These are phyloP conservation scores for Mrakia gelida DNA, from an alignment of 768 basidiomycete genomes.

Conservation along the genomic window DNA sequence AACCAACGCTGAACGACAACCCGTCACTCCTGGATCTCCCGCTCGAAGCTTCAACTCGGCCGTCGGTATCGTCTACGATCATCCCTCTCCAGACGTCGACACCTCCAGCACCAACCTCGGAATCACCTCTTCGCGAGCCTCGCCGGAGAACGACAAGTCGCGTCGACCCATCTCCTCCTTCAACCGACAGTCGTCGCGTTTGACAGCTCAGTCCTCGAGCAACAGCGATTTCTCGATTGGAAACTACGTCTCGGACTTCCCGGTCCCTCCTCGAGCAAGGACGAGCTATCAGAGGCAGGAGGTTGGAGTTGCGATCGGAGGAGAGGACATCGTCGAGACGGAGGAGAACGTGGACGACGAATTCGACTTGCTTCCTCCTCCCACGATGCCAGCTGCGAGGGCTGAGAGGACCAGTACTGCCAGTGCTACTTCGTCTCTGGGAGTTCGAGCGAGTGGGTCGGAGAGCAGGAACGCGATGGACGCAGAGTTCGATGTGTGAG, in stretches of 20 bases:
- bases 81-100: not conserved
- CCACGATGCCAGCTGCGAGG: not conserved
- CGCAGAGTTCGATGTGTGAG: constrained; percentile 9
- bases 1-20: not conserved
- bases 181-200: not conserved
- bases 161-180: not conserved
- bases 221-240: constrained; percentile 7
- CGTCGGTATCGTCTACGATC: not conserved
- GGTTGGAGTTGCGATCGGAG: not conserved
- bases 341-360: not conserved
- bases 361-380: constrained; percentile 1
- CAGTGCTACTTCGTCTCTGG: not conserved
- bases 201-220: not conserved
- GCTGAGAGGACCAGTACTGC: not conserved
- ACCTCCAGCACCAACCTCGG: not conserved
- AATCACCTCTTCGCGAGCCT: not conserved
- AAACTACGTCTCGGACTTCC: constrained; percentile 1
- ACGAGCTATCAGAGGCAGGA: constrained; percentile 2
- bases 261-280: not conserved
- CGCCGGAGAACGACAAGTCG: constrained; percentile 8
- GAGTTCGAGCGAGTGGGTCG: not conserved
- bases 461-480: constrained; percentile 8
- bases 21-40: not conserved
- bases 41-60: constrained; percentile 4
- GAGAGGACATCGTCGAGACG: not conserved